phyloP scores from a whole-genome alignment of 1,139 yeast genomes.

The Yamadazyma atlantica region DNA sequence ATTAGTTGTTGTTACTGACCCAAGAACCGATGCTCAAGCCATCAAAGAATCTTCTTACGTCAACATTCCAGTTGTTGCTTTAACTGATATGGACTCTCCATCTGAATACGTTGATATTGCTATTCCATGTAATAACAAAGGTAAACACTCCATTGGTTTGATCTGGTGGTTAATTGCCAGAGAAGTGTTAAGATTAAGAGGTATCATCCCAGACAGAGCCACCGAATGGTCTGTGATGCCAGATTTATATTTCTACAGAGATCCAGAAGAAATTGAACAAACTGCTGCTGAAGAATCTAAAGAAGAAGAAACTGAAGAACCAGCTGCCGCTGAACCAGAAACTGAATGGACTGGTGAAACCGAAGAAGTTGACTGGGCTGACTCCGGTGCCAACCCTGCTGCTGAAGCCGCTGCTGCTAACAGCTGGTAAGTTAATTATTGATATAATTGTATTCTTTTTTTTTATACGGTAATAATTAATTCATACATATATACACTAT shows the following conservation, averaged over 20 bases:
- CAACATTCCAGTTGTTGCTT: constrained; percentile 99
- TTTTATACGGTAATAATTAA: constrained; percentile 11
- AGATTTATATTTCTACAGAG: constrained; percentile 99
- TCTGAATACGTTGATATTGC: constrained; percentile 99
- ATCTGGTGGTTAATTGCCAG: constrained; percentile 99
- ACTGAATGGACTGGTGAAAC: constrained; percentile 57
- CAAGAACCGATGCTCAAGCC: constrained; percentile 99
- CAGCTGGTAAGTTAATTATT: constrained; percentile 40
- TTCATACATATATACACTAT: constrained; percentile 9
- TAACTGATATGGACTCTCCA: constrained; percentile 98
- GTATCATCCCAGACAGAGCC: constrained; percentile 94
- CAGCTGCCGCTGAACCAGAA: constrained; percentile 49
- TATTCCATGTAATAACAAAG: constrained; percentile 99
- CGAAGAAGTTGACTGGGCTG: constrained; percentile 65
- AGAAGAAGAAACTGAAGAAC: constrained; percentile 50
- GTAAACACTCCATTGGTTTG: constrained; percentile 99
- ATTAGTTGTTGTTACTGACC: constrained; percentile 98
- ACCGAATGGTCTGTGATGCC: constrained; percentile 99
- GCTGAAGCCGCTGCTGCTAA: constrained; percentile 78
- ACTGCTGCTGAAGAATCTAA: constrained; percentile 67
- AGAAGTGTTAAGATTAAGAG: constrained; percentile 99
- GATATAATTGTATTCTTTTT: constrained; percentile 2
- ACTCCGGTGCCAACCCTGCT: constrained; percentile 66
- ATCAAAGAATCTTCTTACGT: constrained; percentile 99
- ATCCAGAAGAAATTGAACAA: constrained; percentile 98